Percentiles rank a stretch among this genome's conserved stretches.
Conservation (phyloP, 768 basidiomycete genomes). For the Tephrocybe rancida region DNA sequence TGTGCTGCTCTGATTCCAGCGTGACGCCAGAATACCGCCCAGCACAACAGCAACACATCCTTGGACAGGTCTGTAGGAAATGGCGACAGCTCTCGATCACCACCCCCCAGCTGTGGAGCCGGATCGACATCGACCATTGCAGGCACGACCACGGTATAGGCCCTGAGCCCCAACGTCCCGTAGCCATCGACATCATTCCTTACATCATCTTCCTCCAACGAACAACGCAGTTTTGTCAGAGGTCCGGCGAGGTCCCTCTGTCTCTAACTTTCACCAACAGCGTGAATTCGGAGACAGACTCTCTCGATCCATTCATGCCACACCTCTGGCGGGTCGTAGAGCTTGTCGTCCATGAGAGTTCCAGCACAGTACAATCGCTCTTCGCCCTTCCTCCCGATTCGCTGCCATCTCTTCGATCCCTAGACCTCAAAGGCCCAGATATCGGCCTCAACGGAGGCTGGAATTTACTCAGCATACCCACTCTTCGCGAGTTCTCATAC, state of each 20-base stretch:
- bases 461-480: neutral
- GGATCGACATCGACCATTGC: neutral
- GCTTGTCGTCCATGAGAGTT: neutral
- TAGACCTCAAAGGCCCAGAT: neutral
- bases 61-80: conserved; percentile 7
- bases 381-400: neutral
- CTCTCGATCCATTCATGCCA: conserved; percentile 1
- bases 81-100: conserved; percentile 5
- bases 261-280: conserved; percentile 1
- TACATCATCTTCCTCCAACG: neutral
- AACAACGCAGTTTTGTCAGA: neutral
- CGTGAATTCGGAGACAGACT: neutral
- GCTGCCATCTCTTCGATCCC: neutral
- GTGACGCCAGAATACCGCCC: neutral
- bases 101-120: conserved; percentile 9
- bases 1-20: neutral
- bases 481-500: neutral
- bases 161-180: neutral
- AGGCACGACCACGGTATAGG: neutral
- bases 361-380: neutral
- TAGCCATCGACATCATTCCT: neutral
- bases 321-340: conserved; percentile 3
- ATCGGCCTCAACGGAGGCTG: neutral
- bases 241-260: conserved; percentile 2
- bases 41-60: neutral